Conservation (phyloP, 2,329 filamentous ascomycete species). For the Xylariaceae sp. region DNA sequence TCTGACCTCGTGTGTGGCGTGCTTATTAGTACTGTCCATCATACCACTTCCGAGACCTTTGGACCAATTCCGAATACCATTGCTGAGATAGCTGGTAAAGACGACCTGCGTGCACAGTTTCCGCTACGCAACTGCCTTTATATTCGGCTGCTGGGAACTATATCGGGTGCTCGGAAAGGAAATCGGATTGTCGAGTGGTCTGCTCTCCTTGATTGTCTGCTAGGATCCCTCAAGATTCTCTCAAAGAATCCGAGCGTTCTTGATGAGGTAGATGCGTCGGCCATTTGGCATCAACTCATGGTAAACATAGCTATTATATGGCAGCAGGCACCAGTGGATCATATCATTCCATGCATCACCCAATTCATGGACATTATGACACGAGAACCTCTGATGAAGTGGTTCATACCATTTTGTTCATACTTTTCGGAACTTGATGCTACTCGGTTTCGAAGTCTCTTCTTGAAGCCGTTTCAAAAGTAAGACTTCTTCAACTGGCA, state of each 20-base stretch:
- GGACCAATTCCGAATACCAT: constrained; percentile 66
- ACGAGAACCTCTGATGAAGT: constrained; percentile 65
- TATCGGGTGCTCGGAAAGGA: constrained; percentile 81
- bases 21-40: constrained; percentile 80
- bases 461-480: constrained; percentile 81
- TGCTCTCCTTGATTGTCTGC: constrained; percentile 59
- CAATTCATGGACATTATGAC: constrained; percentile 67
- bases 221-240: constrained; percentile 54
- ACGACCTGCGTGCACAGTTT: constrained; percentile 38
- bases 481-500: constrained; percentile 43
- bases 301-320: constrained; percentile 67
- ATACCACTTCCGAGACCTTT: constrained; percentile 76
- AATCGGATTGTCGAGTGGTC: constrained; percentile 74
- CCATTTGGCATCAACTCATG: constrained; percentile 61
- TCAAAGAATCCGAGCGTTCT: constrained; percentile 45
- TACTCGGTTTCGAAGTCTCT: constrained; percentile 75
- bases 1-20: constrained; percentile 73
- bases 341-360: constrained; percentile 70
- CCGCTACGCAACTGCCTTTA: constrained; percentile 51
- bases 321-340: constrained; percentile 77
- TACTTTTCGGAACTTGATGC: constrained; percentile 75
- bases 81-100: constrained; percentile 50
- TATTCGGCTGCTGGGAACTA: constrained; percentile 65
- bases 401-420: constrained; percentile 85
- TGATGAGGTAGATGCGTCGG: constrained; percentile 37